Evolutionary conservation across 441 rosid species (phyloP), one percentile per base, ranked within the genome.

Genomic region (California macrophylla): DNA sequence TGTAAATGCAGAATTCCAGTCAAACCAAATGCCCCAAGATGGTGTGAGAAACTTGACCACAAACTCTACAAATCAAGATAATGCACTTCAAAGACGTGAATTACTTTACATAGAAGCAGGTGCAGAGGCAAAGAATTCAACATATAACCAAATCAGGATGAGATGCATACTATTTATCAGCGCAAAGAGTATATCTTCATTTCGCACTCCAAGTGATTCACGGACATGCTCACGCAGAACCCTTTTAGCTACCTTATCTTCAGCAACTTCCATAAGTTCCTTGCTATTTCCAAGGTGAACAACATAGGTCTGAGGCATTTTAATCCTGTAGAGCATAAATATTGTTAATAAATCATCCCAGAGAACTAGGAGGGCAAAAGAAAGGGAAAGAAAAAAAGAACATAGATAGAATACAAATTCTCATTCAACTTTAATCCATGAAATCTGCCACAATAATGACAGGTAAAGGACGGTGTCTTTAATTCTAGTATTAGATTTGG

Each of bases 261-360:
- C 87, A 54, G 89, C 85, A 40, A 80, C 85, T 69, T 85, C 87
- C 89, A 85, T 82, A 64, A 83, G 79, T 64, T 85, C 89, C 66
- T 80, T 82, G 69, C 87, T 85, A 81, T 85, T 85, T 66, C 89
- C 89, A 78, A 85, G 87, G 75, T 85, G 89, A 64, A 84, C 89
- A 23, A 85, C 87, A 69, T 79, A 82, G 4, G 87, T 83, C 50
- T 79, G 76, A 29, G 87, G 89, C 89, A 85, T 85, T 69, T 77
- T 81, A 65, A 85, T 79, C 78, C 87, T 85, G 80, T 76, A 75
- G 7, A 66, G 28, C 3, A 15, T 28, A 71, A 24, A 32, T 18
- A 4, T 34, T 36, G 34, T 56, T 34, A 64, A 66, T 26, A 66
- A 38, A 25, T 61, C 24, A 52, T 40, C 30, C 10, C 4, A 62